phyloP scores from a whole-genome alignment of 495 filamentous ascomycete genomes.

The Delitschia confertaspora region DNA sequence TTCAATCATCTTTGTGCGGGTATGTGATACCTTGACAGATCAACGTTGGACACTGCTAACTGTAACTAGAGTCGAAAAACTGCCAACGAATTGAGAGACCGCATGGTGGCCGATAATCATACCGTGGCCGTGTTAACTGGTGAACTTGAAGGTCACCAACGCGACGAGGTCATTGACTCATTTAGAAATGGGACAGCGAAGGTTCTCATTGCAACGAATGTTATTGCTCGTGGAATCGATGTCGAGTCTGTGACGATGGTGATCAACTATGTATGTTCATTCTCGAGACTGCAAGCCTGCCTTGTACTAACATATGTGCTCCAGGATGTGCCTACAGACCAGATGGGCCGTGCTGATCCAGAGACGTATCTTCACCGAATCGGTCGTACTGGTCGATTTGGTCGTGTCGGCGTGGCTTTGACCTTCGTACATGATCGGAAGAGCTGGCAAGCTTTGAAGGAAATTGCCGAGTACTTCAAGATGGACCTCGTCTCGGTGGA shows the following conservation, averaged over 20 bases:
- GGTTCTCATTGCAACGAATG: slow-evolving; percentile 98
- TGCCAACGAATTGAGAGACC: slow-evolving; percentile 69
- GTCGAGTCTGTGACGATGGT: slow-evolving; percentile 95
- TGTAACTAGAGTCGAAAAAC: slow-evolving; percentile 47
- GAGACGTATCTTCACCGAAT: slow-evolving; percentile 98
- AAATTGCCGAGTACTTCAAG: slow-evolving; percentile 66
- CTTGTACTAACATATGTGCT: slow-evolving; percentile 15
- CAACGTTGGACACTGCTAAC: background rate
- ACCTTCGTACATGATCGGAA: slow-evolving; percentile 75
- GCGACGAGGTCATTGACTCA: slow-evolving; percentile 75
- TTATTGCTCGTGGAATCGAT: slow-evolving; percentile 93
- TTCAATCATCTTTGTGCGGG: slow-evolving; percentile 94
- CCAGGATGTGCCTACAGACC: slow-evolving; percentile 50
- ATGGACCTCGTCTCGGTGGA: slow-evolving; percentile 47
- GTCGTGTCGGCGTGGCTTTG: slow-evolving; percentile 91
- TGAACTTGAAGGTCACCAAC: slow-evolving; percentile 69
- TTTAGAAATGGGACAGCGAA: slow-evolving; percentile 83
- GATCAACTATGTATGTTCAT: slow-evolving; percentile 70
- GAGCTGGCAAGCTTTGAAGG: slow-evolving; percentile 63
- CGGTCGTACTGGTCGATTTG: slow-evolving; percentile 93
- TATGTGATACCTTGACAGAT: slow-evolving; percentile 34
- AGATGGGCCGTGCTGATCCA: slow-evolving; percentile 52
- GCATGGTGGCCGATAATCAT: slow-evolving; percentile 83
- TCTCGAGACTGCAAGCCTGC: background rate
- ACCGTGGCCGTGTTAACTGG: slow-evolving; percentile 81